These are phyloP conservation scores for Suhomyces maxii DNA, from an alignment of 1,139 yeast genomes.

Conservation along the genomic window DNA sequence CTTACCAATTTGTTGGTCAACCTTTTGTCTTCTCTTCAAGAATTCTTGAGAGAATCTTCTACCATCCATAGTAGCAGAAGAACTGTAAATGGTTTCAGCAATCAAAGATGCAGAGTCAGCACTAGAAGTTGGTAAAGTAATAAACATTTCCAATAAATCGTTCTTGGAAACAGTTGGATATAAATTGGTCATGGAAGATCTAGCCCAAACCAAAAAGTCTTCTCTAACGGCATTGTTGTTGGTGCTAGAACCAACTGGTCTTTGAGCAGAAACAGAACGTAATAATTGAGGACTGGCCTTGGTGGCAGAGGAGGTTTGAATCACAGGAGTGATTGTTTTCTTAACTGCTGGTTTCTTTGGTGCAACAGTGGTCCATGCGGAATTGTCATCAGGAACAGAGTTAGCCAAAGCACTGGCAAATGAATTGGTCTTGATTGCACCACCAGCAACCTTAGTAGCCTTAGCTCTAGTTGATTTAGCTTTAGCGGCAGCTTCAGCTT, in stretches of 20 bases:
- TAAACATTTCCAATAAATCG: constrained; percentile 76
- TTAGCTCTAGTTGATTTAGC: constrained; percentile 23
- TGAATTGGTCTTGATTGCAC: constrained; percentile 14
- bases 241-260: constrained; percentile 28
- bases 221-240: constrained; percentile 39
- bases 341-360: constrained; percentile 31
- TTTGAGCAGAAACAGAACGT: constrained; percentile 46
- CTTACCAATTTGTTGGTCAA: constrained; percentile 56
- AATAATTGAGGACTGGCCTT: constrained; percentile 44
- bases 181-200: constrained; percentile 67
- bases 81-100: constrained; percentile 88
- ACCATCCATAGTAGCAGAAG: constrained; percentile 92
- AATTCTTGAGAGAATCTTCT: constrained; percentile 92
- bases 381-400: constrained; percentile 31
- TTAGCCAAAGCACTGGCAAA: constrained; percentile 25
- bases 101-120: constrained; percentile 80
- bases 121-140: constrained; percentile 69
- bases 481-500: constrained; percentile 40
- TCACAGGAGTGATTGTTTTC: constrained; percentile 22
- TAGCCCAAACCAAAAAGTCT: constrained; percentile 85
- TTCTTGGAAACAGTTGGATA: constrained; percentile 72
- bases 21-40: constrained; percentile 69
- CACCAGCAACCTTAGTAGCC: constrained; percentile 15
- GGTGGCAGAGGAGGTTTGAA: constrained; percentile 22
- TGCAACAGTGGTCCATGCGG: constrained; percentile 49